phyloP scores from a whole-genome alignment of 2,329 filamentous ascomycete genomes.

The Salinomyces thailandicus region DNA sequence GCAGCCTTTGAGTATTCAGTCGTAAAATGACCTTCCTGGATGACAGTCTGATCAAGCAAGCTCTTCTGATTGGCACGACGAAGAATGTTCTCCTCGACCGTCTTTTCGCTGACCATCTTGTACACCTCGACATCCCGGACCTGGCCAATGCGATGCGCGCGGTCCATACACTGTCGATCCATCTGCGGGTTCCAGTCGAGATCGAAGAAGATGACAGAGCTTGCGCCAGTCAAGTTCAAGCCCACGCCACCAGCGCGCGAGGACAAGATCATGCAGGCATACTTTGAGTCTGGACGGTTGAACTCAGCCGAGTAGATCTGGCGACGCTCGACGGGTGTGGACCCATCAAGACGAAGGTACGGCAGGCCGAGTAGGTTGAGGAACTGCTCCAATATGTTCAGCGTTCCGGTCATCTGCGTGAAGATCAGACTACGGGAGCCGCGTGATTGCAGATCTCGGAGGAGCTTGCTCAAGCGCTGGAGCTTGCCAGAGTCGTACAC shows the following conservation, averaged over 20 bases:
- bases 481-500: slow-evolving; percentile 98
- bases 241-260: slow-evolving; percentile 88
- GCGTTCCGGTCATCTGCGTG: slow-evolving; percentile 97
- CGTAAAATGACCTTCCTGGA: slow-evolving; percentile 95
- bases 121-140: slow-evolving; percentile 98
- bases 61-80: slow-evolving; percentile 96
- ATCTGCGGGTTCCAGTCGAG: slow-evolving; percentile 99
- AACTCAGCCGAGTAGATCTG: slow-evolving; percentile 94
- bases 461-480: slow-evolving; percentile 73
- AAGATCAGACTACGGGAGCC: slow-evolving; percentile 95
- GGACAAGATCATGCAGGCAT: slow-evolving; percentile 89
- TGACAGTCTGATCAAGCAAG: slow-evolving; percentile 94
- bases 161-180: slow-evolving; percentile 98
- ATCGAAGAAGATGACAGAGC: slow-evolving; percentile 98
- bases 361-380: slow-evolving; percentile 96
- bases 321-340: slow-evolving; percentile 88
- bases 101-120: slow-evolving; percentile 50
- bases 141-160: slow-evolving; percentile 93
- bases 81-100: slow-evolving; percentile 95
- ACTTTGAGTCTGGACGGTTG: slow-evolving; percentile 76
- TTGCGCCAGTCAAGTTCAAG: slow-evolving; percentile 92
- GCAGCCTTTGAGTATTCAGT: slow-evolving; percentile 57
- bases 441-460: slow-evolving; percentile 76
- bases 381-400: slow-evolving; percentile 95
- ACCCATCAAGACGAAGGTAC: slow-evolving; percentile 91